A percentile compares a stretch with the other conserved stretches of the same genome.
phyloP scores from a whole-genome alignment of 2,329 filamentous ascomycete genomes.

The Fonsecaea erecta region DNA sequence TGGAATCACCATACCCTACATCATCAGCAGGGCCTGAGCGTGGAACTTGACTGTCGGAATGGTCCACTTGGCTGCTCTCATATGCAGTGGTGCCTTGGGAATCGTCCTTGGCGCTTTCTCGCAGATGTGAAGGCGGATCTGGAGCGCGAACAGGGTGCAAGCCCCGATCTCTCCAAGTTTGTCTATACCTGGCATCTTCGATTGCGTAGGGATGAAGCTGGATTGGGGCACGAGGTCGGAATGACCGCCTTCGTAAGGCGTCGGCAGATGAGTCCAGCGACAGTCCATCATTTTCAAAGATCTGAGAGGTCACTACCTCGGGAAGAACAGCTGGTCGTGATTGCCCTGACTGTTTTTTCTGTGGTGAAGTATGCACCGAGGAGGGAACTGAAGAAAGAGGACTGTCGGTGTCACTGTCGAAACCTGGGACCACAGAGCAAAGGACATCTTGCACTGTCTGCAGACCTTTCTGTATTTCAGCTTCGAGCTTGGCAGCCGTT shows the following conservation, averaged over 20 bases:
- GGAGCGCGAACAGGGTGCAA: conserved; percentile 49
- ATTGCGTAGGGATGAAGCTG: conserved; percentile 55
- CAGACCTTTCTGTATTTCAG: conserved; percentile 28
- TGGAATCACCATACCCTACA: conserved; percentile 44
- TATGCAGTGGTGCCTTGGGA: conserved; percentile 32
- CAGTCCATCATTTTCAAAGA: neutral
- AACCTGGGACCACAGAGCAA: neutral
- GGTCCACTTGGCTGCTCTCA: conserved; percentile 23
- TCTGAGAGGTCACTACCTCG: neutral
- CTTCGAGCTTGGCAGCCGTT: conserved; percentile 21
- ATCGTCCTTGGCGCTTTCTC: conserved; percentile 18
- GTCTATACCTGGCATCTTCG: conserved; percentile 52
- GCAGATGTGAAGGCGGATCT: conserved; percentile 17
- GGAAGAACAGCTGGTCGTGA: neutral
- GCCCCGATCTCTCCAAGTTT: conserved; percentile 48
- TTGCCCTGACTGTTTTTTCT: neutral
- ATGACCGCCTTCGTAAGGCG: conserved; percentile 18
- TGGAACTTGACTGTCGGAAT: conserved; percentile 21
- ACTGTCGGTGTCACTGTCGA: conserved; percentile 28
- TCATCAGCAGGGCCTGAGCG: conserved; percentile 39
- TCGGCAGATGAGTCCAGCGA: neutral
- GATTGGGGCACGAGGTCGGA: conserved; percentile 54
- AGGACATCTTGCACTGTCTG: conserved; percentile 27
- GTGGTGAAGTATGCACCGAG: conserved; percentile 19
- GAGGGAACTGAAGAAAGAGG: conserved; percentile 33